Evolutionary conservation across 2,329 filamentous ascomycete species (phyloP).

Genomic region (Myotisia sp.): DNA sequence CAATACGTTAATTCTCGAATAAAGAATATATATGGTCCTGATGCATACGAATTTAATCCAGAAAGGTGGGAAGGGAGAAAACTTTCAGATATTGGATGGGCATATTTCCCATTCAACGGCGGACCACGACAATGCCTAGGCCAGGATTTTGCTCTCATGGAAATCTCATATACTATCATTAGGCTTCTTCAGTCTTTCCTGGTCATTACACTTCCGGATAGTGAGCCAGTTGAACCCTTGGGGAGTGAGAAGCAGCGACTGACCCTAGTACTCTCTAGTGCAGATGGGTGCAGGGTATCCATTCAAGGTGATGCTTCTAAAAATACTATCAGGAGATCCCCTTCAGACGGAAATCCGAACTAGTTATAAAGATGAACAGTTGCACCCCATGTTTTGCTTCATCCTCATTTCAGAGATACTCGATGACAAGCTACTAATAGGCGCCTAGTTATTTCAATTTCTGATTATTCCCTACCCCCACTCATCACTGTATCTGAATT

Average conservation of each 20-base stretch:
- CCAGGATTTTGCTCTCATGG: constrained; percentile 45
- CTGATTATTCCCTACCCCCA: too few relatives aligned
- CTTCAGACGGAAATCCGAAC: too few relatives aligned
- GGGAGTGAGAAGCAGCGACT: constrained; percentile 15
- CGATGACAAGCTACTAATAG: too few relatives aligned
- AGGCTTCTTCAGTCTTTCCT: constrained; percentile 10
- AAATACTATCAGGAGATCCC: too few relatives aligned
- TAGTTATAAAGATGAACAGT: too few relatives aligned
- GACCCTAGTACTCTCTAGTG: constrained; percentile 16
- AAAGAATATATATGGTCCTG: constrained; percentile 42
- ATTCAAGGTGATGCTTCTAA: too few relatives aligned
- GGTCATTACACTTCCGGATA: constrained; percentile 8
- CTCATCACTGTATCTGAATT: too few relatives aligned
- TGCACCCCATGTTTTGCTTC: too few relatives aligned
- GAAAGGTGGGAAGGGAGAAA: constrained; percentile 49
- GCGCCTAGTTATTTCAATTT: too few relatives aligned
- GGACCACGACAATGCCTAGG: constrained; percentile 41
- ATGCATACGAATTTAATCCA: constrained; percentile 26
- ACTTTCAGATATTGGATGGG: constrained; percentile 25
- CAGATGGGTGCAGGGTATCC: constrained; percentile 16
- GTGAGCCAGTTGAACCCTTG: constrained; percentile 12
- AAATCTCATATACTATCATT: constrained; percentile 33
- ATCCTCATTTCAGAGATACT: too few relatives aligned
- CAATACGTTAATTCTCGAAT: constrained; percentile 60
- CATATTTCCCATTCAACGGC: constrained; percentile 40